Base-by-base conservation (phyloP, 768 basidiomycete genomes). In the Lepiota subincarnata region DNA sequence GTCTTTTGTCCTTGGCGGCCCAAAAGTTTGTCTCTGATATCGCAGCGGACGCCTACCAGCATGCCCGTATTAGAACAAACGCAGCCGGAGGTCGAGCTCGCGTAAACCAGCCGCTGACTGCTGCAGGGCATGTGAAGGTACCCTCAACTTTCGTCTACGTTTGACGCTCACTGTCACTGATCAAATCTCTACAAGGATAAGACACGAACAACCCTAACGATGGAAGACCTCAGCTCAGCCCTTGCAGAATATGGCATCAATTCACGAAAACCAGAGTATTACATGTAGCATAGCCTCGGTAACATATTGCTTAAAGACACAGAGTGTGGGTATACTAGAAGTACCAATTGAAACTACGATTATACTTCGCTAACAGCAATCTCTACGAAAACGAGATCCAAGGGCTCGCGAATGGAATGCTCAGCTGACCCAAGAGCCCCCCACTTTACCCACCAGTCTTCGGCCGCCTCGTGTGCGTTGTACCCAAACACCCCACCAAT, bases 21-120 rank as follows among this genome's bases (percentile, higher is more conserved):
- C 97, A 99, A 65, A 98, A 98, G 65, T 98, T 99, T 66, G 87
- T 98, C 40, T 91, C 94, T 6, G 96, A 98, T 65, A 95, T 99
- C 51, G 89, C 96, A 2, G 83, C 90, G 1, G 97, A 99, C 67
- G 94, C 97, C 8, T 98, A 92, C 70, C 94, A 98, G 64, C 96
- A 98, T 70, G 97, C 97, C 6, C 89, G 96, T 26, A 91, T 98
- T 62, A 84, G 97, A 35, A 91, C 92, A 1, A 96, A 92, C 55
- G 92, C 91, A 34, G 66, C 85, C 4, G 82, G 86, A 24, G 87
- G 90, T 35, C 79, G 90, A 13, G 76, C 83, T 24, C 78, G 87
- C 22, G 75, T 80, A 10, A 82, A 80, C 60, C 82, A 83, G 59
- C 75, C 79, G 1, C 64, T 74, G 22, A 64, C 71, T 10, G 86